Base-by-base conservation (phyloP, 768 basidiomycete genomes). In the Daedalea quercina region DNA sequence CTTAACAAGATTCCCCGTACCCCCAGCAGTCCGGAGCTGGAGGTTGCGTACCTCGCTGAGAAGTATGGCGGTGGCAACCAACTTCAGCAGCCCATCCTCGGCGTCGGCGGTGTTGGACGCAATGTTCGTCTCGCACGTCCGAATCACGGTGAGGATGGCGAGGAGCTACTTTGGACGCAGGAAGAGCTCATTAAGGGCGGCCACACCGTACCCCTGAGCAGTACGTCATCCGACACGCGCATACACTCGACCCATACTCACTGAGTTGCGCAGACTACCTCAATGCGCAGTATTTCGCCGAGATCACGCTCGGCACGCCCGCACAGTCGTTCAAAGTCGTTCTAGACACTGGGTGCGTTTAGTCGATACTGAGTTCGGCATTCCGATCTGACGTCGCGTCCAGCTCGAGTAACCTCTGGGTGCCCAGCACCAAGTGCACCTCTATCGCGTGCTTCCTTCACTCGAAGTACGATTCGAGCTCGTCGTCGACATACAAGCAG, bases 231-330 rank as follows among this genome's bases (percentile, higher is more conserved):
- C 19, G 15, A 40, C 15, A 6, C 37, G 19, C 37, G 37, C 13
- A 17, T 19, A 17, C 17, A 15, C 37, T 15, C 19, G 17, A 40
- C 19, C 4, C 37, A 6, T 3, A 40, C 19, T 44, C 44, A 57
- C 51, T n/a, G 52, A 31, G 50, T 20, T 42, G 50, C 20, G 28
- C 52, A 96, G 94, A 97, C 76, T 98, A 91, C 73, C 84, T 94
- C 84, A 98, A 98, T 67, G 94, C 96, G 33, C 94, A 99, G 69
- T 98, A 99, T 72, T 99, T 80, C 66, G 79, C 93, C 19, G 88
- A 93, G 57, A 95, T 98, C 55, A 65, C 75, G 1, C 67, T 97
- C 51, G 95, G 95, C 15, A 78, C 75, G 0, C 95, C 95, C 20
- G 79, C 92, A 33, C 95, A 98, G 69, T 72, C 64, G 80, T 95